These are phyloP conservation scores for Globisporangium camurandrum DNA, from an alignment of 352 stramenopile genomes.

Conservation along the genomic window DNA sequence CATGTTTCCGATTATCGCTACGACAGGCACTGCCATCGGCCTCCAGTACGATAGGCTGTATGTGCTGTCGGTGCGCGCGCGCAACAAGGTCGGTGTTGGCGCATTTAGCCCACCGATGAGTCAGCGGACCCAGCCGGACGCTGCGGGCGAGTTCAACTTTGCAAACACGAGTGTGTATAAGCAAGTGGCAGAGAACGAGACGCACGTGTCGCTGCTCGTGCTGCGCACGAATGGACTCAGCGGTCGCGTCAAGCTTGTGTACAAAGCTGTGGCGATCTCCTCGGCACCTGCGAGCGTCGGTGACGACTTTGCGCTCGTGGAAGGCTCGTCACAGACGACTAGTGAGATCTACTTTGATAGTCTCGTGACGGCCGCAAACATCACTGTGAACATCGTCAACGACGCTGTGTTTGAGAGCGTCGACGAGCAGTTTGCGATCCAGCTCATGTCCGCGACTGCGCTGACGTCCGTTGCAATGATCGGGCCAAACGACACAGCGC, in stretches of 20 bases:
- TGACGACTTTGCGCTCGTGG: constrained; percentile 23
- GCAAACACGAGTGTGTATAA: constrained; percentile 7
- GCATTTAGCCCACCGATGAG: constrained; percentile 22
- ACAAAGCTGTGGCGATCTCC: constrained; percentile 7
- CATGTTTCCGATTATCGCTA: constrained; percentile 6
- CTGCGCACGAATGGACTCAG: constrained; percentile 36
- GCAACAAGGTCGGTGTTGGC: constrained; percentile 23
- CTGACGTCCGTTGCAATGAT: constrained; percentile 15
- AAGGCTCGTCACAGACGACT: constrained; percentile 8
- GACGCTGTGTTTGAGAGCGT: constrained; percentile 32
- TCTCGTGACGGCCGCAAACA: constrained; percentile 15
- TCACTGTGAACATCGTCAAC: constrained; percentile 35
- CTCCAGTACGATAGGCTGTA: constrained; percentile 36
- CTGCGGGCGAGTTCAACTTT: constrained; percentile 49
- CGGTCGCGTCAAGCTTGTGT: constrained; percentile 28
- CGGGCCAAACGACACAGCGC: constrained; percentile 20
- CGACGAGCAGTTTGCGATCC: constrained; percentile 34
- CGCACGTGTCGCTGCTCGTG: constrained; percentile 20
- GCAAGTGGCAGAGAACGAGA: constrained; percentile 33
- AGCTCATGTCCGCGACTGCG: constrained; percentile 15
- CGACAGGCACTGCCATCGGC: constrained; percentile 7
- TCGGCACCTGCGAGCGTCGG: constrained; percentile 20
- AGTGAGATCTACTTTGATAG: constrained; percentile 27
- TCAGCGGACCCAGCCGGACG: constrained; percentile 32
- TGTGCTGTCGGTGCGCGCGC: constrained; percentile 22